Evolutionary conservation across 2,329 filamentous ascomycete species (phyloP), one percentile per base, ranked within the genome.

Genomic region (Phaeosphaeriaceae sp.): DNA sequence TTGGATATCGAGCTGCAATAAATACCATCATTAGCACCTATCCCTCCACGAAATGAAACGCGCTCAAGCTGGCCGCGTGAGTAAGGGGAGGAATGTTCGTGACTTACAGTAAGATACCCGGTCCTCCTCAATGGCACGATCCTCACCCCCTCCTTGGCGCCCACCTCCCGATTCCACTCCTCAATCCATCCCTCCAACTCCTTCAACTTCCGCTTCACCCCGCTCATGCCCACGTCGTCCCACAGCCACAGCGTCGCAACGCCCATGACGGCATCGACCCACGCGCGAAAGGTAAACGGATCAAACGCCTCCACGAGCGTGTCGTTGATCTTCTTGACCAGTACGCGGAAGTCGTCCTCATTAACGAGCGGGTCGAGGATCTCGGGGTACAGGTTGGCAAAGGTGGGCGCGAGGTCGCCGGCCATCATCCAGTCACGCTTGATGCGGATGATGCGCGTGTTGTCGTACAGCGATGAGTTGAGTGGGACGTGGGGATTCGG

Each of bases 361-460:
- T 87, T 85, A 45, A 99, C 80, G 31, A 93, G 87, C 0, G 93
- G 92, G 65, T 97, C 93, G 7, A 99, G 83, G 57, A 99, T 96
- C 74, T 99, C 95, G 0, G 95, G 95, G 71, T 99, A 99, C 2
- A 97, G 83, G 70, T 98, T 97, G 17, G 92, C 95, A 74, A 96
- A 98, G 0, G 93, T 92, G 0, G 95, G 95, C 1, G 93, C 94
- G 25, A 97, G 81, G 76, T 99, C 95, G 36, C 94, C 95, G 60
- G 89, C 86, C 27, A 93, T 78, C 79, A 98, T 89, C 91, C 93
- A 99, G 78, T 99, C 95, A 44, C 95, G 86, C 57, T 89, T 89
- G 62, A 99, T 90, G 17, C 95, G 89, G 70, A 99, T 97, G 63
- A 99, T 91, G 56, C 94, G 89, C 1, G 95, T 99, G 7, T 84